These are phyloP conservation scores for Barnettozyma pratensis DNA, from an alignment of 805 yeast species.

Conservation along the genomic window DNA sequence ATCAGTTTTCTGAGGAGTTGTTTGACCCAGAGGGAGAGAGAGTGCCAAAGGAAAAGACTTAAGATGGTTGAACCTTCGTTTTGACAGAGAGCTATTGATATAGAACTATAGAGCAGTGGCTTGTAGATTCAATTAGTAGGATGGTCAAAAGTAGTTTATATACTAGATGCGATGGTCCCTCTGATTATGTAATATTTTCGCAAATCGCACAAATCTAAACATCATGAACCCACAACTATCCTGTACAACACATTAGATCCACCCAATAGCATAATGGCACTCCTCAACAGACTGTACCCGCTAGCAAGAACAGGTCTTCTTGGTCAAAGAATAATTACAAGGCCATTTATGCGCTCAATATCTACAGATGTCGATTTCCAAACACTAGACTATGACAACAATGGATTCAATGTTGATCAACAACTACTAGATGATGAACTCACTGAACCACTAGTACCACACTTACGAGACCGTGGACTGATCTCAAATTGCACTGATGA, in stretches of 20 bases:
- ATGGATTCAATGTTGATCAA: constrained; percentile 17
- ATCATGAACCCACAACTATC: too few relatives aligned
- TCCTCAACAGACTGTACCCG: background rate
- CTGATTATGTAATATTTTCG: too few relatives aligned
- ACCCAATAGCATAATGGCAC: background rate
- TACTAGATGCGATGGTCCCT: too few relatives aligned
- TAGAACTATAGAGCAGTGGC: too few relatives aligned
- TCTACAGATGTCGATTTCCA: constrained; percentile 3
- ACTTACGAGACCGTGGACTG: constrained; percentile 42
- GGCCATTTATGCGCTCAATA: background rate
- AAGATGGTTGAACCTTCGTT: too few relatives aligned
- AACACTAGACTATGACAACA: constrained; percentile 1
- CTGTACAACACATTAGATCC: background rate
- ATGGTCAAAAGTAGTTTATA: too few relatives aligned
- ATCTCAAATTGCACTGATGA: constrained; percentile 37
- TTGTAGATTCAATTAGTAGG: too few relatives aligned
- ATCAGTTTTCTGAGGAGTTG: background rate
- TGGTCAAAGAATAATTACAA: background rate
- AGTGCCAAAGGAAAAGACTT: background rate
- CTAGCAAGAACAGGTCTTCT: background rate
- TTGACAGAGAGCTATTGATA: too few relatives aligned
- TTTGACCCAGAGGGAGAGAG: background rate
- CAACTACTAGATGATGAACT: constrained; percentile 25
- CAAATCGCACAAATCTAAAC: too few relatives aligned
- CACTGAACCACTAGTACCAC: constrained; percentile 33